Percentiles rank a stretch among this genome's conserved stretches.
Conservation (phyloP, 495 filamentous ascomycete genomes). For the Mytilinidion resinicola region DNA sequence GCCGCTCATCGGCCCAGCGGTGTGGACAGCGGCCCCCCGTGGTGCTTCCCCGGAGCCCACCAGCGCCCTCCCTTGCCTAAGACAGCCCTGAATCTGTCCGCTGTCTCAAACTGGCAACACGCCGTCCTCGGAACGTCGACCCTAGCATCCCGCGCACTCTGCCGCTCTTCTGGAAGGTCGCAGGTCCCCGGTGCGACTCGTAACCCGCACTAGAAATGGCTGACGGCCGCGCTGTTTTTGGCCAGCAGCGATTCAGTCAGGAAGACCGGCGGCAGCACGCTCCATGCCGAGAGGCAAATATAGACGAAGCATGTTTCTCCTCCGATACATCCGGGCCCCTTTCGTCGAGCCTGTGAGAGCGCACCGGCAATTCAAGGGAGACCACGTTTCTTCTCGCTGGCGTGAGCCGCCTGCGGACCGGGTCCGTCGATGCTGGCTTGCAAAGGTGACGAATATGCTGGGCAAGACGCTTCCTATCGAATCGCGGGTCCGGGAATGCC, state of each 20-base stretch:
- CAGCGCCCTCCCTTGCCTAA: not conserved
- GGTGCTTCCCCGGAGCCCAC: not conserved
- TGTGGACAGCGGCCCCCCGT: not conserved
- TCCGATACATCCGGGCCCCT: not conserved
- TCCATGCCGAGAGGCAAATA: no score
- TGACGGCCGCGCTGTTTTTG: not conserved
- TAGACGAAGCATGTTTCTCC: no score
- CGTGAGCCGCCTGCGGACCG: no score
- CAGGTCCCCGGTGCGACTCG: no score
- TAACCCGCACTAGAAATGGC: not conserved
- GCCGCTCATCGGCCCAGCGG: not conserved
- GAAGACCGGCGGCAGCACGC: no score
- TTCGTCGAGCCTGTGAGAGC: not conserved
- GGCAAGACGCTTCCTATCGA: no score
- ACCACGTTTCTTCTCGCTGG: not conserved
- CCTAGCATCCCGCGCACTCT: no score
- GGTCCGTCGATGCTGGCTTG: no score
- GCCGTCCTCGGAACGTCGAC: not conserved
- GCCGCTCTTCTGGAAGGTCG: no score
- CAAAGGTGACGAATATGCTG: no score
- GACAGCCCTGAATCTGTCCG: not conserved
- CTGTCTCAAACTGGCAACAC: not conserved
- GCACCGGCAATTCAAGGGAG: not conserved
- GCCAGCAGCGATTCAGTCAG: not conserved
- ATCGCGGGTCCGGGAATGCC: no score